Conservation (phyloP, 2,329 filamentous ascomycete genomes). For the Fonsecaea nubica region DNA sequence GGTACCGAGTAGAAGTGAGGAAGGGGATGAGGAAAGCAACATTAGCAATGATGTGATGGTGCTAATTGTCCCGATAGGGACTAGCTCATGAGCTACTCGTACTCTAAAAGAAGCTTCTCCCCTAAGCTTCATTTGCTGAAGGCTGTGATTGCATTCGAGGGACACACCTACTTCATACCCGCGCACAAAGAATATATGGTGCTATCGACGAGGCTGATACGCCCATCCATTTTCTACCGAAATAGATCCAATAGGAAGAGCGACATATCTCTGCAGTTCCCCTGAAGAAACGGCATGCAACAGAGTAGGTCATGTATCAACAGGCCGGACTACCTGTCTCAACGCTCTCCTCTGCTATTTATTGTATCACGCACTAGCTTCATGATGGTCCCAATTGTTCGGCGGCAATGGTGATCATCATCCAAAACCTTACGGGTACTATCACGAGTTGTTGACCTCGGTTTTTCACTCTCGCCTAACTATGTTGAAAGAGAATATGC, state of each 20-base stretch:
- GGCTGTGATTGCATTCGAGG: too few relatives aligned
- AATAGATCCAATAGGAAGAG: slow-evolving; percentile 56
- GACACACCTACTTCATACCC: neutral
- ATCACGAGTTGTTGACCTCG: neutral
- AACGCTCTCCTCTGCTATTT: neutral
- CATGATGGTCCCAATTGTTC: neutral
- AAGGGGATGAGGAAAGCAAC: neutral
- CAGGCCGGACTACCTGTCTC: neutral
- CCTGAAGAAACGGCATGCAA: slow-evolving; percentile 51
- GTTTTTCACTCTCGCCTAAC: neutral
- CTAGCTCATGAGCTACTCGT: neutral
- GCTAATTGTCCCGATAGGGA: neutral
- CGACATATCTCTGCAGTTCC: slow-evolving; percentile 50
- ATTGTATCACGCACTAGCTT: slow-evolving; percentile 46
- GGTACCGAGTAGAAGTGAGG: neutral
- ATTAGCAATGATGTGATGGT: neutral
- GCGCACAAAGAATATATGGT: slow-evolving; percentile 24
- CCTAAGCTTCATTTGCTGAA: neutral
- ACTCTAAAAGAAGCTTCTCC: neutral
- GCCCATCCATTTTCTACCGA: slow-evolving; percentile 45
- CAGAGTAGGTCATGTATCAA: slow-evolving; percentile 25
- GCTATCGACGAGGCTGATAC: slow-evolving; percentile 40
- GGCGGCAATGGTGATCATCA: neutral
- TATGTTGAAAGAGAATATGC: neutral
- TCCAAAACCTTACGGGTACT: neutral